A percentile compares a stretch with the other conserved stretches of the same genome.
Conservation (phyloP, 2,329 filamentous ascomycete species). For the Lachnellula suecica region DNA sequence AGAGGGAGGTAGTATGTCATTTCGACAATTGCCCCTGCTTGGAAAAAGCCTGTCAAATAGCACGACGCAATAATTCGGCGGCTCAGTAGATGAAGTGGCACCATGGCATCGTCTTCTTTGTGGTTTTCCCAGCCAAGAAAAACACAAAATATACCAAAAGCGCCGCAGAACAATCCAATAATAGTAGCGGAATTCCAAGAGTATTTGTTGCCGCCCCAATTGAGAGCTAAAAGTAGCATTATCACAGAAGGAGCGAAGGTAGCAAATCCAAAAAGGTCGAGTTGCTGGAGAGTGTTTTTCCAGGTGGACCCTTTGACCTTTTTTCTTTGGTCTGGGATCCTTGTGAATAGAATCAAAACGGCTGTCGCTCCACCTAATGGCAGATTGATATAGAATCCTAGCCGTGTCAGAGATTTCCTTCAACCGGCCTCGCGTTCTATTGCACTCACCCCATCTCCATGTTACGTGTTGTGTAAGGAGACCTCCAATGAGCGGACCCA, state of each 20-base stretch:
- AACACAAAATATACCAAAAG: conserved; percentile 10
- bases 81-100: conserved; percentile 19
- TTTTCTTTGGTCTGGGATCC: conserved; percentile 23
- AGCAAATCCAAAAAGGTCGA: conserved; percentile 34
- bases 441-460: conserved; percentile 9
- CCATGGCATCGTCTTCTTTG: conserved; percentile 23
- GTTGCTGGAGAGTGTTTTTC: conserved; percentile 17
- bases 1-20: conserved; percentile 29
- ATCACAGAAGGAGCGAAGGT: conserved; percentile 34
- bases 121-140: conserved; percentile 23
- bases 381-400: conserved; percentile 35
- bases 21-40: conserved; percentile 12
- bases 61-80: conserved; percentile 17
- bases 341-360: conserved; percentile 36
- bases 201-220: conserved; percentile 33
- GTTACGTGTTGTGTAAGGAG: conserved; percentile 6
- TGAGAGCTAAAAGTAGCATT: conserved; percentile 32
- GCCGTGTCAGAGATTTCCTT: not conserved
- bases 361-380: conserved; percentile 37
- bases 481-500: conserved; percentile 12
- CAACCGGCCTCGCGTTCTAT: not conserved
- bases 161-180: conserved; percentile 23
- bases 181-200: conserved; percentile 25
- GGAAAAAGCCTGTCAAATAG: conserved; percentile 10
- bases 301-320: not conserved